Evolutionary conservation across 495 filamentous ascomycete genomes (phyloP), one percentile per base, ranked within the genome.

Genomic region (Lophiotrema nucula): DNA sequence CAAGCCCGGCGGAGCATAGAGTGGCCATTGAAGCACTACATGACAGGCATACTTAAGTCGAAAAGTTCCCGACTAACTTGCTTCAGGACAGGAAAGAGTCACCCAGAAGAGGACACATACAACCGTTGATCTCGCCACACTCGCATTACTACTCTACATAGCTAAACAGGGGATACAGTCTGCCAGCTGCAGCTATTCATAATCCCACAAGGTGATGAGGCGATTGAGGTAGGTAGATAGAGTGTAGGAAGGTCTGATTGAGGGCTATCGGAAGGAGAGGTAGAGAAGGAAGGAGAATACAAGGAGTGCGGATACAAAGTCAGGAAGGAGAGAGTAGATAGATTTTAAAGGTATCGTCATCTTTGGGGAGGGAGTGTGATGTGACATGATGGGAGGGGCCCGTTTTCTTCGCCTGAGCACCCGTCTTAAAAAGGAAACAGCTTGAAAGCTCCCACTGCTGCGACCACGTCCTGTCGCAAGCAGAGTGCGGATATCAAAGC

Each of bases 401-500:
- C 19, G 38, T 31, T 43, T 38, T 26, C 27, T 2, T 31, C 19
- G n/a, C 50, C 48, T 13, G 33, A 22, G 23, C 43, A 26, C n/a
- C 50, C 27, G 43, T 54, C 43, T 48, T 31, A 45, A 38, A 24
- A 52, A 56, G 45, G 35, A 45, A 62, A 52, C 46, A 55, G 53
- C 46, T 54, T 41, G 24, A 54, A 4, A 4, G 51, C 51, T 54
- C 38, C 19, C n/a, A 22, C 55, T 59, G 47, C 56, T 24, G 39
- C 48, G 26, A 41, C 42, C 25, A 28, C 41, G 47, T 21, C 37
- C 39, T 33, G 56, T 59, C 47, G 60, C 47, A 48, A 49, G 48
- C 49, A 64, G 44, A 56, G 51, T 59, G 50, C 56, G 62, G 62
- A 60, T 65, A 65, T 65, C 56, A 60, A 65, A 50, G 62, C 44